Evolutionary conservation across 2,329 filamentous ascomycete genomes (phyloP), one percentile per base, ranked within the genome.

Genomic region (Bisporella sp.): DNA sequence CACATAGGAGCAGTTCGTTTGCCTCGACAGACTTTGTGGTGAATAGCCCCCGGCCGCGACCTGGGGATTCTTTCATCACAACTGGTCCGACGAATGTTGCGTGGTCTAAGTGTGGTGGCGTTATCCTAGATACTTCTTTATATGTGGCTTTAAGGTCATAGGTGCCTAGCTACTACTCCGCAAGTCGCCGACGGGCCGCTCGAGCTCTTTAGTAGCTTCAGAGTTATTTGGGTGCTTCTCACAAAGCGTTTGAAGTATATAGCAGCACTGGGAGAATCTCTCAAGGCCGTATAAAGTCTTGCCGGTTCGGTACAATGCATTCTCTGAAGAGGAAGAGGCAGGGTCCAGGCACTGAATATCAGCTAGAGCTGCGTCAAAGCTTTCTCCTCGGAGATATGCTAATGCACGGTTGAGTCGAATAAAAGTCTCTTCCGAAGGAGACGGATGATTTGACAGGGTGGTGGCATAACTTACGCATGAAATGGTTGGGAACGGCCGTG

Each of bases 341-440:
- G 42, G 45, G 6, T 39, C 28, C 31, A 43, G 31, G 8, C 13
- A 41, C 45, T 49, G 12, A 8, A 31, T 45, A 53, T 71, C 66
- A 6, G 41, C 13, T 3, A 71, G 56, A 5, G 65, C 68, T 5
- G 66, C 62, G 41, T 71, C 68, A 41, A 64, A 70, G 48, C 54
- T 56, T 41, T 57, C 57, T 9, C 47, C 61, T 56, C 59, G 66
- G 37, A 63, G 61, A 48, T 60, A 63, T 5, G 66, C 61, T 28
- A 70, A 54, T 9, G 68, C 58, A 32, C 70, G 64, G 49, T 73
- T 71, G 32, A 70, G 61, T 43, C 60, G 41, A 37, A 58, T 46
- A 12, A 5, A 47, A 5, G 50, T 31, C 53, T 60, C 62, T 2
- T 64, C 56, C n/a, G 58, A 69, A n/a, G 72, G 64, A 0, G 53